Percentiles rank a stretch among this genome's conserved stretches.
Evolutionary conservation across 2,329 filamentous ascomycete species (phyloP).

Genomic region (Ophiosphaerella korrae): DNA sequence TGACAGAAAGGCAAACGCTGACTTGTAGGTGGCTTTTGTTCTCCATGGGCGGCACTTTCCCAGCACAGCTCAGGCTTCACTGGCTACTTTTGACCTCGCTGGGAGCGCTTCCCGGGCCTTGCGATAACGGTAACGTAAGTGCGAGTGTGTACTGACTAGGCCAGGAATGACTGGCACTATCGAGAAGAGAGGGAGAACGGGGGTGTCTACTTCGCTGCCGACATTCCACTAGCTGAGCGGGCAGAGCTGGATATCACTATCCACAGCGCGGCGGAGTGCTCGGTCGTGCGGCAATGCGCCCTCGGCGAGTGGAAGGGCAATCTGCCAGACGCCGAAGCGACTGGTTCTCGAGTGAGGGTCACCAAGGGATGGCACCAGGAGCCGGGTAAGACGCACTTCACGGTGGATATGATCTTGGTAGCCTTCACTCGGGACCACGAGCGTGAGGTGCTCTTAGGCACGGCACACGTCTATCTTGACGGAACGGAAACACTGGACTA

Average conservation of each 20-base stretch:
- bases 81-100: too few relatives aligned
- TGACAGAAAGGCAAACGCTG: too few relatives aligned
- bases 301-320: not conserved
- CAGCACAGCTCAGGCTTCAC: too few relatives aligned
- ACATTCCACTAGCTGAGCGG: not conserved
- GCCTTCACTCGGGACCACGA: not conserved
- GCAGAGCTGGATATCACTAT: not conserved
- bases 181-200: too few relatives aligned
- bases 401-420: not conserved
- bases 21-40: too few relatives aligned
- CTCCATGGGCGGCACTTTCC: too few relatives aligned
- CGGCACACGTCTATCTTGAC: constrained; percentile 14
- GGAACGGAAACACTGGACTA: constrained; percentile 6
- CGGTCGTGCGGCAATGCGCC: not conserved
- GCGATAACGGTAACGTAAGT: too few relatives aligned
- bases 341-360: constrained; percentile 7
- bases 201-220: not conserved
- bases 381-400: constrained; percentile 4
- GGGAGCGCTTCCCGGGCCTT: too few relatives aligned
- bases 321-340: not conserved
- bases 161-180: too few relatives aligned
- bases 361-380: constrained; percentile 9
- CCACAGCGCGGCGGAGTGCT: not conserved
- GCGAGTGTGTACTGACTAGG: too few relatives aligned
- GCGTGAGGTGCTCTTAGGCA: not conserved